Evolutionary conservation across 108 stramenopile genomes (phyloP), one percentile per base, ranked within the genome.

Genomic region (Nitzschia sp.): DNA sequence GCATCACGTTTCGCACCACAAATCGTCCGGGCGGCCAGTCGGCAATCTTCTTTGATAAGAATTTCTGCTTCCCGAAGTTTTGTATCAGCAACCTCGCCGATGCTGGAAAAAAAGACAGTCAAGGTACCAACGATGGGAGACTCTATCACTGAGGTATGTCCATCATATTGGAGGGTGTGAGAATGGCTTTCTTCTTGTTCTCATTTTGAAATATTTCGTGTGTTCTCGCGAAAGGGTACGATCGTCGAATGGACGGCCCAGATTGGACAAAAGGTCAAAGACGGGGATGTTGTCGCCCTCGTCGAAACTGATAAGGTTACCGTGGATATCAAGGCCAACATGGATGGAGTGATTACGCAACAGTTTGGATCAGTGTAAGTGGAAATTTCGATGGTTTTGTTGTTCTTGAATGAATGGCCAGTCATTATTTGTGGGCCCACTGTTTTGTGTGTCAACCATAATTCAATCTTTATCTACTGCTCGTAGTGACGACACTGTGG

Each of bases 301-400:
- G 80, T 96, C 16, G 95, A 96, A 68, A 96, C 95, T 2, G 95
- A 96, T 38, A 96, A 96, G 74, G 95, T 96, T 23, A 94, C 93
- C 2, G 91, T 96, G 22, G 95, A 96, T 73, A 92, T 96, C 76
- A 94, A 94, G 78, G 88, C 95, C 13, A 79, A 88, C 36, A 70
- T 65, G 22, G 83, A 84, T 28, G 95, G 95, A 11, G 87, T 96
- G 1, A 32, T 96, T 33, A 78, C 85, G 3, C 55, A 87, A 52
- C 85, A 88, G 33, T 88, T 92, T 59, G 91, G 84, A 23, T 78
- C 75, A 17, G 73, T 92, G 76, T 84, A 72, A 78, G 82, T 83
- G 16, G 1, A 17, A 53, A 29, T 52, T n/a, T 53, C n/a, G n/a
- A n/a, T n/a, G n/a, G 16, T 21, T 60, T 60, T 60, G 29, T 23